Base-by-base conservation (phyloP, 31 red algal species). In the Asparagopsis taxiformis region DNA sequence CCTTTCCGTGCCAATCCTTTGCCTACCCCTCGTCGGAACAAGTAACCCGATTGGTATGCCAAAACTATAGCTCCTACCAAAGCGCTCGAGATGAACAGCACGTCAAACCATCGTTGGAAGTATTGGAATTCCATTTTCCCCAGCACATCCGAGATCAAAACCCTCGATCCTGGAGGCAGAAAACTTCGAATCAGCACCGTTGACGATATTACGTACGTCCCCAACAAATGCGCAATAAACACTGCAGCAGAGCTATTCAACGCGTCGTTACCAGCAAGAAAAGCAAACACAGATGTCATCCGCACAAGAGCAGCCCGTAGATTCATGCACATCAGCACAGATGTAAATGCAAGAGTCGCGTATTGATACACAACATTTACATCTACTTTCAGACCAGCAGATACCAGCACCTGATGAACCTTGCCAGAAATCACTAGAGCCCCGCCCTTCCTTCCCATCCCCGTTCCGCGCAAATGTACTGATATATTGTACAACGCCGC, bases 21-120 rank as follows among this genome's bases (percentile, higher is more conserved):
- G 9, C 50, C 60, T 0, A 38, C 0, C 17, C 74, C 60, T 16
- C 74, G 23, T 17, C 58, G 55, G 17, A 22, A 77, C 48, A 77
- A 50, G 50, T 77, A 77, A 31, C 76, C 76, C 5, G 76, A 55
- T 26, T 80, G 62, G 13, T 80, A 70, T 17, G 76, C 76, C 26
- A 86, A 53, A 34, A 86, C 62, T n/a, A 57, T 68, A 15, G 82
- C 59, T 19, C 70, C 82, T 28, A 86, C 34, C 22, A 66, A 60
- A 1, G 82, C 82, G 35, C 70, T 75, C 22, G 69, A 75, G 33
- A 86, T 74, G 62, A 86, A 86, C 46, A 86, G 49, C 24, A 65
- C 82, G 30, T 86, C 82, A 68, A 86, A 86, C 70, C 72, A 86
- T 31, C 82, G 51, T 39, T 74, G 72, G 49, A 86, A 86, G 55